Evolutionary conservation across 192 early-diverging fungal species (phyloP).

Genomic region (Backusella macrospora): DNA sequence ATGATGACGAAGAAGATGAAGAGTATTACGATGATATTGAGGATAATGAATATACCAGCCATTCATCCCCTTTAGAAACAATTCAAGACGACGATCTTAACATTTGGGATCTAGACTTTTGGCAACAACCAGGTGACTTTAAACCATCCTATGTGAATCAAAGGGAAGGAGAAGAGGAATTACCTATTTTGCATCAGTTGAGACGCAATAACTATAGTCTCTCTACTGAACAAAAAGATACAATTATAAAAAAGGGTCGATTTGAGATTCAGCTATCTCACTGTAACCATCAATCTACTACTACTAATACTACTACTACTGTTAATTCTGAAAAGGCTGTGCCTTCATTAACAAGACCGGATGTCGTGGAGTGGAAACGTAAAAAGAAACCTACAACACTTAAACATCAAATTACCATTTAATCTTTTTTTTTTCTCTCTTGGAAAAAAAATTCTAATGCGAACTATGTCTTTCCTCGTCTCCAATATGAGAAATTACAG

Average conservation of each 20-base stretch:
- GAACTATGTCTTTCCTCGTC: neutral
- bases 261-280: constrained; percentile 27
- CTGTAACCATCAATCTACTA: neutral
- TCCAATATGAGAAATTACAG: neutral
- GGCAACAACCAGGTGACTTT: neutral
- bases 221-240: neutral
- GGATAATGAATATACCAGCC: neutral
- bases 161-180: neutral
- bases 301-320: neutral
- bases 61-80: neutral
- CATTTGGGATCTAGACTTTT: constrained; percentile 9
- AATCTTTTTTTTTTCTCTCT: neutral
- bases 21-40: neutral
- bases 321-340: neutral
- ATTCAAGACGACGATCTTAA: neutral
- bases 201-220: neutral
- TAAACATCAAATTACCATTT: constrained; percentile 10
- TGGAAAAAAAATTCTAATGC: neutral
- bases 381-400: constrained; percentile 15
- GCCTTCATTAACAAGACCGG: neutral
- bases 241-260: constrained; percentile 20
- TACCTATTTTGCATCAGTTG: constrained; percentile 26
- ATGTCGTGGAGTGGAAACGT: constrained; percentile 21
- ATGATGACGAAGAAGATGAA: neutral
- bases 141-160: neutral